A percentile compares a stretch with the other conserved stretches of the same genome.
Evolutionary conservation across 2,329 filamentous ascomycete species (phyloP).

Genomic region (Talaromyces marneffei): DNA sequence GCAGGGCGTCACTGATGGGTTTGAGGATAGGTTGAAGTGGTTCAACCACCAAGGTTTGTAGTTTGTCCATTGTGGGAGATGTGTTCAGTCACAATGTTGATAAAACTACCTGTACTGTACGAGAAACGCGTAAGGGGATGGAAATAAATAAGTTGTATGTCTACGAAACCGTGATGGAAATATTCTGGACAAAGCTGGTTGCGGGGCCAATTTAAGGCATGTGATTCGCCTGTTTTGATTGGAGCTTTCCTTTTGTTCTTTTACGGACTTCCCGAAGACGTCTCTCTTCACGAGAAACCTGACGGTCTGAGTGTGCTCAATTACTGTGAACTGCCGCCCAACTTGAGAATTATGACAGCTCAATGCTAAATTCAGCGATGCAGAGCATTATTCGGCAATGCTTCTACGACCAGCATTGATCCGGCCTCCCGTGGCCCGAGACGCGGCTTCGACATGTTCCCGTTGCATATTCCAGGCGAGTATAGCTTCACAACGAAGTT

Average conservation of each 20-base stretch:
- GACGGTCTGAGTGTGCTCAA: neutral
- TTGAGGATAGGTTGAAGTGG: conserved; percentile 48
- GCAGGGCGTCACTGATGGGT: conserved; percentile 68
- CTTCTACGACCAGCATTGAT: conserved; percentile 33
- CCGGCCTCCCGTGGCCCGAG: conserved; percentile 28
- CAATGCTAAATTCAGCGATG: conserved; percentile 1
- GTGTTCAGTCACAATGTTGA: neutral
- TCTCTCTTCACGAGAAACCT: neutral
- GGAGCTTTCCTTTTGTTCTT: conserved; percentile 3
- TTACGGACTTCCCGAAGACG: conserved; percentile 4
- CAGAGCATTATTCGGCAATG: conserved; percentile 20
- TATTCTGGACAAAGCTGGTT: neutral
- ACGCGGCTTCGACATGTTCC: conserved; percentile 28
- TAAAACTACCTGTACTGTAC: neutral
- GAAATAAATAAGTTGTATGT: neutral
- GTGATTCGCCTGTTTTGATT: neutral
- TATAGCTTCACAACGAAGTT: conserved; percentile 24
- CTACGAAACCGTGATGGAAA: neutral
- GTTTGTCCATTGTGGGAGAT: conserved; percentile 32
- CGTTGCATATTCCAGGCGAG: conserved; percentile 27
- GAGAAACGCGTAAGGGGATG: neutral
- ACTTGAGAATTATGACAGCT: neutral
- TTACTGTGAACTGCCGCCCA: neutral
- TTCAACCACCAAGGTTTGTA: conserved; percentile 37
- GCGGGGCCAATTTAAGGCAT: neutral